Evolutionary conservation across 768 basidiomycete species (phyloP).

Genomic region (Auriscalpium orientale): DNA sequence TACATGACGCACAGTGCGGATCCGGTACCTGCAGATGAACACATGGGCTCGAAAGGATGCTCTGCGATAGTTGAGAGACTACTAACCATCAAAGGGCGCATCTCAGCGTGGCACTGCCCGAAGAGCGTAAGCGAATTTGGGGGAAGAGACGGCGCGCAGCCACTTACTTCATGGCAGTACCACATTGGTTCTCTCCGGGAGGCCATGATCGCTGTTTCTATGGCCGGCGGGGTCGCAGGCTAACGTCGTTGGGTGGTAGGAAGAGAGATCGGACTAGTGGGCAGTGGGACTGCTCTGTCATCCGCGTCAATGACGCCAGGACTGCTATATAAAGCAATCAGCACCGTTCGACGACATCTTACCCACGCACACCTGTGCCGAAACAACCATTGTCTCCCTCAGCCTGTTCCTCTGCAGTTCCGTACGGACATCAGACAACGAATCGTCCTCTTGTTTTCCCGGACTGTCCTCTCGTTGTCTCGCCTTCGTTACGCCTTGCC

Average conservation of each 20-base stretch:
- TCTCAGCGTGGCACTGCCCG: slow-evolving; percentile 76
- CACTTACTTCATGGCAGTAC: slow-evolving; percentile 66
- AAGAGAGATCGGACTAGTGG: background rate
- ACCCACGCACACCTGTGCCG: background rate
- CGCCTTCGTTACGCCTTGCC: background rate
- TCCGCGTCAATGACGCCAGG: background rate
- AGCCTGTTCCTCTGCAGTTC: too few species aligned
- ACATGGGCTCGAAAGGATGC: too few species aligned
- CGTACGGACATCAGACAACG: too few species aligned
- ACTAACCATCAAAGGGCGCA: slow-evolving; percentile 76
- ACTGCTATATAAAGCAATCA: background rate
- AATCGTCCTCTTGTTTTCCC: too few species aligned
- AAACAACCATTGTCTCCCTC: too few species aligned
- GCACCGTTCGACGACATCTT: background rate
- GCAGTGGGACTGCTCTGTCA: background rate
- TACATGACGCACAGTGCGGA: slow-evolving; percentile 78
- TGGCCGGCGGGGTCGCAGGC: slow-evolving; percentile 13
- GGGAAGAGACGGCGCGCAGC: background rate
- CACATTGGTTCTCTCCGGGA: slow-evolving; percentile 67
- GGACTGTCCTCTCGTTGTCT: background rate
- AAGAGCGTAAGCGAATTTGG: slow-evolving; percentile 1
- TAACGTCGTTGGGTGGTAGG: slow-evolving; percentile 1
- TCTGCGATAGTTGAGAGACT: slow-evolving; percentile 6
- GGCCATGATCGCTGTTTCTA: slow-evolving; percentile 32
- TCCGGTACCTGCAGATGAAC: slow-evolving; percentile 52